Percentiles rank a stretch among this genome's conserved stretches.
phyloP scores from a whole-genome alignment of 345 rosid species.

The Psidium guajava region DNA sequence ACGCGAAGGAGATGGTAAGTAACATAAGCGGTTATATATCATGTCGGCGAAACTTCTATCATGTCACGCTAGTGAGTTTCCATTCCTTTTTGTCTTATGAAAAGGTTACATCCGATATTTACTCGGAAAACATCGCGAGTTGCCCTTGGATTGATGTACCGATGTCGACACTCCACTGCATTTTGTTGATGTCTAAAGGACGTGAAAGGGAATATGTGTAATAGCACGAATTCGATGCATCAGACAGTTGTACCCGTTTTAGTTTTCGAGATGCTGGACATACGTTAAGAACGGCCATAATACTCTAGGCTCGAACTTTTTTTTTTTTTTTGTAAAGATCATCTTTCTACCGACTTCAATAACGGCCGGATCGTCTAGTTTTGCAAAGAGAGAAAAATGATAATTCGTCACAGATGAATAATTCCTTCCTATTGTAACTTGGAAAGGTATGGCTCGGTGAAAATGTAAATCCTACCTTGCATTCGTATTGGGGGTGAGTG shows the following conservation, averaged over 20 bases:
- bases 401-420: not conserved
- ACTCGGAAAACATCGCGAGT: accelerated
- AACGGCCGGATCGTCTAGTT: not conserved
- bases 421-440: not conserved
- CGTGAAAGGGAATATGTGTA: not conserved
- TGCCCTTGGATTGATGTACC: not conserved
- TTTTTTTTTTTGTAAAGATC: not conserved
- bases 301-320: not conserved
- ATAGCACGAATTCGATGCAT: not conserved
- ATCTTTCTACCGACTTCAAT: not conserved
- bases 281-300: accelerated
- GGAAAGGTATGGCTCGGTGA: not conserved
- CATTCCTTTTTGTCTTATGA: accelerated
- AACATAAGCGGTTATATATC: not conserved
- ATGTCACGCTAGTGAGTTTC: not conserved
- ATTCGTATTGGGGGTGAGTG: not conserved
- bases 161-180: not conserved
- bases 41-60: not conserved
- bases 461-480: not conserved
- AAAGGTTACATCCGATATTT: not conserved
- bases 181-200: not conserved
- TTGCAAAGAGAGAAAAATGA: not conserved
- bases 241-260: not conserved
- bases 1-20: not conserved
- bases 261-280: not conserved